Evolutionary conservation across 2,329 filamentous ascomycete genomes (phyloP).

Genomic region (Mycosphaerelloides madeirae): DNA sequence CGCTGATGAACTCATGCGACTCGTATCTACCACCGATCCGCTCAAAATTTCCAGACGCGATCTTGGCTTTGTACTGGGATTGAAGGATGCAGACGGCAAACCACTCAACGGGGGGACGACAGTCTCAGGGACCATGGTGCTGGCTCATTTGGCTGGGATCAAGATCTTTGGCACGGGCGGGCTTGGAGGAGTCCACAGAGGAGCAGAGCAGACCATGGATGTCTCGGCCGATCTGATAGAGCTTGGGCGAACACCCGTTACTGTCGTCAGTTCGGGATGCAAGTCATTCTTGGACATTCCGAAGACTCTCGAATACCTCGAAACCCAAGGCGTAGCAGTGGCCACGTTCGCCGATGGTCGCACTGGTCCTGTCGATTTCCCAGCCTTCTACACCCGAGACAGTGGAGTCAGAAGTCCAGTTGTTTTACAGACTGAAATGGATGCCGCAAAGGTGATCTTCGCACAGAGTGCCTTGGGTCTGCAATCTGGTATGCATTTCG

Average conservation of each 20-base stretch:
- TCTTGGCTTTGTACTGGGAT: constrained; percentile 72
- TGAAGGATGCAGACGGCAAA: constrained; percentile 62
- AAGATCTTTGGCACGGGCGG: constrained; percentile 92
- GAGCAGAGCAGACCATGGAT: constrained; percentile 81
- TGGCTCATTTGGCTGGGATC: constrained; percentile 82
- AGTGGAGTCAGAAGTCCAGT: constrained; percentile 77
- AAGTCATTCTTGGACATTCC: constrained; percentile 95
- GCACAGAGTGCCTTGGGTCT: constrained; percentile 70
- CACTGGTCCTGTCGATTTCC: constrained; percentile 70
- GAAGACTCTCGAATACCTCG: constrained; percentile 75
- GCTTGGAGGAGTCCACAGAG: constrained; percentile 88
- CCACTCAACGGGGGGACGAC: constrained; percentile 85
- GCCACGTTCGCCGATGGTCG: constrained; percentile 86
- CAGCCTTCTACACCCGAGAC: constrained; percentile 86
- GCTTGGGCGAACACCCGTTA: constrained; percentile 80
- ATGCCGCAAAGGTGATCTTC: constrained; percentile 84
- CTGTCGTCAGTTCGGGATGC: constrained; percentile 84
- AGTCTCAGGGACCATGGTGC: constrained; percentile 85
- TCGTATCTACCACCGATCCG: constrained; percentile 61
- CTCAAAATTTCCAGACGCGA: constrained; percentile 88
- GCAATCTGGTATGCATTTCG: constrained; percentile 76
- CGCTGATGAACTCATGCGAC: constrained; percentile 65
- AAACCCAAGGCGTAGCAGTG: constrained; percentile 72
- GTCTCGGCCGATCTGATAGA: constrained; percentile 94
- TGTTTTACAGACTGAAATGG: constrained; percentile 66